Base-by-base conservation (phyloP, 257 asterid genomes). In the Scutellaria minor region DNA sequence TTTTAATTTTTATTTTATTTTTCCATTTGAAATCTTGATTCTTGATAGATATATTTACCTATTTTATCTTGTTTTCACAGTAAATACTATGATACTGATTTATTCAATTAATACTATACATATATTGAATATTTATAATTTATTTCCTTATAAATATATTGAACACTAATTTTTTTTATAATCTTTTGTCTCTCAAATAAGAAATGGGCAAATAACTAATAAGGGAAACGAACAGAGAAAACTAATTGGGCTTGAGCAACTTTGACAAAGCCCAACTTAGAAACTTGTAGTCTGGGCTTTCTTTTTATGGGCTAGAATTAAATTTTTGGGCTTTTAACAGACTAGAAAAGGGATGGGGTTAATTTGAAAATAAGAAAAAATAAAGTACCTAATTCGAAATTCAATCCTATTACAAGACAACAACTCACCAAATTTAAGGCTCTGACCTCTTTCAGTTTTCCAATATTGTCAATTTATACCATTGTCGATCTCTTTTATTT, bases 401-500 rank as follows among this genome's bases (percentile, higher is more conserved):
- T 31, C 1, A 22, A 14, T 53, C 48, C 52, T 14, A 64, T 24
- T 45, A 37, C 57, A 6, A 54, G 9, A 75, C 70, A 41, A 9
- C 52, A 20, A 44, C 68, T 10, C 74, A 53, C 70, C 80, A 9
- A 65, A 55, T 56, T 64, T 20, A 77, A 64, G 74, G 65, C 46
- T 50, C 75, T 24, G 70, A 5, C 78, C 76, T 50, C 54, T 6
- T 60, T 55, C 20, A 47, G 24, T 20, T 39, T 59, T 24, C 12
- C 44, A 40, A n/a, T 47, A 56, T 12, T 57, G 39, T 27, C 44
- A 13, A 12, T 71, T 22, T 54, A 68, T 47, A 39, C 54, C 8
- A 11, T 9, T 64, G 45, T 62, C 11, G 45, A 55, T 55, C 73
- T 70, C 51, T 47, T 58, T 31, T 63, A 10, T 11, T 24, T 37